A percentile compares a stretch with the other conserved stretches of the same genome.
phyloP scores from a whole-genome alignment of 345 rosid species.

The Microcos paniculata region DNA sequence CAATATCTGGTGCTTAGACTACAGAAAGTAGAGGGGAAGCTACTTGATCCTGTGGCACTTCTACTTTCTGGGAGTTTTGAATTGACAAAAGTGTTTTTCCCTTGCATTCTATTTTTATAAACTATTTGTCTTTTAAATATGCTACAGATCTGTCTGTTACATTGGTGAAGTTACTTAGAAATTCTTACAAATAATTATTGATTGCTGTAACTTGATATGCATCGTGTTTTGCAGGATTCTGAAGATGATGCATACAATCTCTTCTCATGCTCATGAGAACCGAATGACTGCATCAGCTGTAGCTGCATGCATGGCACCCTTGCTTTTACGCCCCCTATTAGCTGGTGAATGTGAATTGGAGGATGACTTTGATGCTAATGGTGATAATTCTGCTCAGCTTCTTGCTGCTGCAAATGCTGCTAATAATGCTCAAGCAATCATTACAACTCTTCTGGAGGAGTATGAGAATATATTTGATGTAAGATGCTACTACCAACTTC shows the following conservation, averaged over 20 bases:
- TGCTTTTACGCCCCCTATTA: slow-evolving; percentile 86
- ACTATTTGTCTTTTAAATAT: not conserved
- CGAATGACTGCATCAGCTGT: slow-evolving; percentile 96
- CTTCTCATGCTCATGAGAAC: slow-evolving; percentile 84
- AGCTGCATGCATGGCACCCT: slow-evolving; percentile 99
- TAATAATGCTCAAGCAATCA: slow-evolving; percentile 87
- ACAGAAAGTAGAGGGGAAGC: not conserved
- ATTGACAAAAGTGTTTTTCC: not conserved
- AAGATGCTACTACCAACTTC: slow-evolving; percentile 42
- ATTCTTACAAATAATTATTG: not conserved
- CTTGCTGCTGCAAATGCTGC: slow-evolving; percentile 99
- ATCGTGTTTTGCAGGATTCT: slow-evolving; percentile 59
- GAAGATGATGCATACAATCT: slow-evolving; percentile 87
- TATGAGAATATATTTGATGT: slow-evolving; percentile 85
- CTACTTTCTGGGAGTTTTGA: not conserved
- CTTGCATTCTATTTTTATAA: no score
- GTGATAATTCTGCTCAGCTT: slow-evolving; percentile 96
- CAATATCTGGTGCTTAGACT: not conserved
- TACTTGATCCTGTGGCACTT: not conserved
- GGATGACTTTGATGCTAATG: slow-evolving; percentile 78
- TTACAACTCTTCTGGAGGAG: slow-evolving; percentile 85
- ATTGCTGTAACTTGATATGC: slow-evolving; percentile 14
- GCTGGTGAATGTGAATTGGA: slow-evolving; percentile 98
- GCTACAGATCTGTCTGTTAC: not conserved
- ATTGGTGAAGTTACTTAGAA: not conserved